phyloP scores from a whole-genome alignment of 2,329 filamentous ascomycete genomes.

The Trichoderma pleuroti region DNA sequence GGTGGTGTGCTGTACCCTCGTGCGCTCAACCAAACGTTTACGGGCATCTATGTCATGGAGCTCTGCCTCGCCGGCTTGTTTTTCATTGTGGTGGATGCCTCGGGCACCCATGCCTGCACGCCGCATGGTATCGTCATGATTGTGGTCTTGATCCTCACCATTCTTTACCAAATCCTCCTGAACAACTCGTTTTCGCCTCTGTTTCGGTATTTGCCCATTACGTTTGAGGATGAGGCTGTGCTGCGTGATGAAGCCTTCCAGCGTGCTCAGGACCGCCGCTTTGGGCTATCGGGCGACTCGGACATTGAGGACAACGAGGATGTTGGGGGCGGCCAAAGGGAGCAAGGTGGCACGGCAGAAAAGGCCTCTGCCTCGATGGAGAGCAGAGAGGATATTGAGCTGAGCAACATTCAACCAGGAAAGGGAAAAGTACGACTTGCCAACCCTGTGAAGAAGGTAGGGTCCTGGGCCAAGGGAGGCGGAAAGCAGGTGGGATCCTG shows the following conservation, averaged over 20 bases:
- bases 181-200: slow-evolving; percentile 82
- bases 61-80: slow-evolving; percentile 86
- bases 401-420: slow-evolving; percentile 36
- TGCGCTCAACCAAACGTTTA: slow-evolving; percentile 94
- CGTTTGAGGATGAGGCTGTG: slow-evolving; percentile 90
- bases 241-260: slow-evolving; percentile 88
- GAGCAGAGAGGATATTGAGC: slow-evolving; percentile 38
- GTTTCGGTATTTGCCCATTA: slow-evolving; percentile 86
- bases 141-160: slow-evolving; percentile 65
- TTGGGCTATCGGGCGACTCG: slow-evolving; percentile 57
- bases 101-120: slow-evolving; percentile 56
- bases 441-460: slow-evolving; percentile 47
- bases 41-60: slow-evolving; percentile 92
- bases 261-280: slow-evolving; percentile 66
- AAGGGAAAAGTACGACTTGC: slow-evolving; percentile 30
- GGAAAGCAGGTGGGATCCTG: slow-evolving; percentile 32
- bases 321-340: slow-evolving; percentile 33
- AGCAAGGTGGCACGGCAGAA: slow-evolving; percentile 15
- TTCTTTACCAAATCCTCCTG: slow-evolving; percentile 73
- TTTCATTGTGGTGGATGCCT: slow-evolving; percentile 65
- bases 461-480: slow-evolving; percentile 42
- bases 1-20: slow-evolving; percentile 88
- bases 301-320: slow-evolving; percentile 46
- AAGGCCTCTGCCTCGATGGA: slow-evolving; percentile 29
- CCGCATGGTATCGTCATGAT: slow-evolving; percentile 85